Conservation (phyloP, 2,329 filamentous ascomycete genomes). For the Achaetomium macrosporum region DNA sequence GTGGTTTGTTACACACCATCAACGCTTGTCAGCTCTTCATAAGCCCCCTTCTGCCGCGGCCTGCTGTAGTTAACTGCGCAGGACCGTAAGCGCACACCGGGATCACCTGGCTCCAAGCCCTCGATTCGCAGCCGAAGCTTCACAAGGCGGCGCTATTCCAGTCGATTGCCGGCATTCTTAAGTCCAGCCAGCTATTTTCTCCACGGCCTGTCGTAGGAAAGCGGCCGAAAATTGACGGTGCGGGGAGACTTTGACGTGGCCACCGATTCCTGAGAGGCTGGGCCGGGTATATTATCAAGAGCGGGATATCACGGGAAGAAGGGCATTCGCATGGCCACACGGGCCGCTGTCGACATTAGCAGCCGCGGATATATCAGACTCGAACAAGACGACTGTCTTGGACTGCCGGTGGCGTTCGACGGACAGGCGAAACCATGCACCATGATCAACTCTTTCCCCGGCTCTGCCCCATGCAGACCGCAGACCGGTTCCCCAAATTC, state of each 20-base stretch:
- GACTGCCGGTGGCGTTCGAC: background rate
- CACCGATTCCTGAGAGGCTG: conserved; percentile 22
- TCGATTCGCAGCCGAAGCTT: conserved; percentile 4
- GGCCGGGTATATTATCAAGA: conserved; percentile 24
- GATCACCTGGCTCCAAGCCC: background rate
- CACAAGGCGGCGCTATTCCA: conserved; percentile 11
- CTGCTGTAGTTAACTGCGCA: background rate
- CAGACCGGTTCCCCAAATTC: conserved; percentile 27
- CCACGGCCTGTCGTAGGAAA: conserved; percentile 20
- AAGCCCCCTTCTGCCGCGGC: background rate
- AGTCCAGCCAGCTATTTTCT: conserved; percentile 24
- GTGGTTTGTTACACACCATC: conserved; percentile 7
- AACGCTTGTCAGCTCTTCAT: conserved; percentile 1
- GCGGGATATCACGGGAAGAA: conserved; percentile 17
- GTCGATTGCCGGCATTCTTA: conserved; percentile 18
- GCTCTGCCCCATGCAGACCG: conserved; percentile 16
- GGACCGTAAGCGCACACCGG: background rate
- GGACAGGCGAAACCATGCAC: conserved; percentile 17
- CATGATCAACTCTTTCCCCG: conserved; percentile 21
- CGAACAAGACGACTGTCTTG: background rate
- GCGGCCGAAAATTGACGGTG: conserved; percentile 23
- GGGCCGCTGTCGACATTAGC: conserved; percentile 6
- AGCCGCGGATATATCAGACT: conserved; percentile 14
- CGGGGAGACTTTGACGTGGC: conserved; percentile 25
- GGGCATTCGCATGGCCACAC: conserved; percentile 10